phyloP scores from a whole-genome alignment of 2,329 filamentous ascomycete species.

The Neobulgaria alba region DNA sequence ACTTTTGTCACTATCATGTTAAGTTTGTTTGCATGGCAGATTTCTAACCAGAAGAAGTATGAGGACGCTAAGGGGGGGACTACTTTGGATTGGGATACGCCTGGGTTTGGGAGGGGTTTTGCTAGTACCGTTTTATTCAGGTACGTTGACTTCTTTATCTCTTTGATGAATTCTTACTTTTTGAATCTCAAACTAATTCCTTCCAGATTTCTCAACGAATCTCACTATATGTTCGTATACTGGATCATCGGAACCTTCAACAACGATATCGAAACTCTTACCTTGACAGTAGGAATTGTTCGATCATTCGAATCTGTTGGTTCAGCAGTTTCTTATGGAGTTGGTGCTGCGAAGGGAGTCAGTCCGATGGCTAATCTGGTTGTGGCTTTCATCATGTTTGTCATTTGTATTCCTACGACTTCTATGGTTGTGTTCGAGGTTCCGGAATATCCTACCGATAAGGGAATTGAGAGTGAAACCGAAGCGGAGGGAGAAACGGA shows the following conservation, averaged over 20 bases:
- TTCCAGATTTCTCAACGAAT: constrained; percentile 45
- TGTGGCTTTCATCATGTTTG: constrained; percentile 40
- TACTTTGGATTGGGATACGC: constrained; percentile 51
- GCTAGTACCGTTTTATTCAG: constrained; percentile 37
- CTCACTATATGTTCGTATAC: constrained; percentile 53
- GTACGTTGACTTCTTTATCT: constrained; percentile 18
- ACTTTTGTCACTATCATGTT: constrained; percentile 55
- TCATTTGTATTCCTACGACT: constrained; percentile 21
- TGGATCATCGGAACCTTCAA: constrained; percentile 51
- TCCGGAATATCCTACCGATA: constrained; percentile 9
- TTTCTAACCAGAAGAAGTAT: constrained; percentile 40
- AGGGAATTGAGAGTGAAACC: constrained; percentile 21
- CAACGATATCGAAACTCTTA: constrained; percentile 42
- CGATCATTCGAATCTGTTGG: constrained; percentile 41
- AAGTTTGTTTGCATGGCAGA: constrained; percentile 39
- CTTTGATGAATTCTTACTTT: neutral
- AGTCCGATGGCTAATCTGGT: constrained; percentile 40
- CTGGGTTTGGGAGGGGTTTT: constrained; percentile 57
- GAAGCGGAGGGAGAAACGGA: neutral
- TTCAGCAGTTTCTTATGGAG: constrained; percentile 37
- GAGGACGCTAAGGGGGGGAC: constrained; percentile 38
- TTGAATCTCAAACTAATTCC: neutral
- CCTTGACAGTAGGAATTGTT: constrained; percentile 39
- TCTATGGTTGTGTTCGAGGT: constrained; percentile 8
- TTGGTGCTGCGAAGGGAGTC: constrained; percentile 37